Evolutionary conservation across 768 basidiomycete genomes (phyloP).

Genomic region (Kwoniella shandongensis): DNA sequence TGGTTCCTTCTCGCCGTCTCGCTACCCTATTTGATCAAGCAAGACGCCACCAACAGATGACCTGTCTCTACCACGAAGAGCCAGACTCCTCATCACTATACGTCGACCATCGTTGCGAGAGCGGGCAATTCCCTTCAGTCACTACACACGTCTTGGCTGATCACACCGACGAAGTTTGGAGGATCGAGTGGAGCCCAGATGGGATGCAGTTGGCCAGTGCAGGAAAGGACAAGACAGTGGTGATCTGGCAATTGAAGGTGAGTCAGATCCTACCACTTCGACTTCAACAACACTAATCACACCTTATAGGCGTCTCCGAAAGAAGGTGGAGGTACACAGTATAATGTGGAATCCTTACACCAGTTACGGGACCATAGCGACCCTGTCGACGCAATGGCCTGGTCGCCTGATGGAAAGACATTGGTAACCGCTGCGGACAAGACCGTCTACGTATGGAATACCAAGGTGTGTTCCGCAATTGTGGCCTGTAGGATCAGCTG

Average conservation of each 20-base stretch:
- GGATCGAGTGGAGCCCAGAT: constrained; percentile 89
- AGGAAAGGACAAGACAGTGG: constrained; percentile 79
- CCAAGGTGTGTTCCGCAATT: constrained; percentile 62
- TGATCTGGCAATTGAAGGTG: constrained; percentile 86
- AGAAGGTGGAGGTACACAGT: constrained; percentile 13
- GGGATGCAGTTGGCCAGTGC: constrained; percentile 81
- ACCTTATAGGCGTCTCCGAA: constrained; percentile 13
- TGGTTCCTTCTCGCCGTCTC: constrained; percentile 90
- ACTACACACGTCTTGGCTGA: constrained; percentile 82
- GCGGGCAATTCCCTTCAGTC: constrained; percentile 74
- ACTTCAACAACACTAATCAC: too few species aligned
- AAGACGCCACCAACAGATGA: constrained; percentile 70
- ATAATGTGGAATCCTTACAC: constrained; percentile 56
- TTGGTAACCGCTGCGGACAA: constrained; percentile 81
- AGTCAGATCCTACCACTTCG: constrained; percentile 49
- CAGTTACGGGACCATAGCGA: constrained; percentile 70
- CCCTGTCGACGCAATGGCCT: constrained; percentile 76
- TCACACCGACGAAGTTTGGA: constrained; percentile 94
- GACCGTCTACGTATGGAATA: constrained; percentile 83
- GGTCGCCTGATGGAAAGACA: constrained; percentile 85
- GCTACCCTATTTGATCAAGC: constrained; percentile 82
- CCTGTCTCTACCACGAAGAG: constrained; percentile 81
- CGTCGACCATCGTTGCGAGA: constrained; percentile 78
- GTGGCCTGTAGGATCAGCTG: not conserved
- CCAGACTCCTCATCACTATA: constrained; percentile 72